Conservation (phyloP, 2,329 filamentous ascomycete species). For the Exophiala mesophila region DNA sequence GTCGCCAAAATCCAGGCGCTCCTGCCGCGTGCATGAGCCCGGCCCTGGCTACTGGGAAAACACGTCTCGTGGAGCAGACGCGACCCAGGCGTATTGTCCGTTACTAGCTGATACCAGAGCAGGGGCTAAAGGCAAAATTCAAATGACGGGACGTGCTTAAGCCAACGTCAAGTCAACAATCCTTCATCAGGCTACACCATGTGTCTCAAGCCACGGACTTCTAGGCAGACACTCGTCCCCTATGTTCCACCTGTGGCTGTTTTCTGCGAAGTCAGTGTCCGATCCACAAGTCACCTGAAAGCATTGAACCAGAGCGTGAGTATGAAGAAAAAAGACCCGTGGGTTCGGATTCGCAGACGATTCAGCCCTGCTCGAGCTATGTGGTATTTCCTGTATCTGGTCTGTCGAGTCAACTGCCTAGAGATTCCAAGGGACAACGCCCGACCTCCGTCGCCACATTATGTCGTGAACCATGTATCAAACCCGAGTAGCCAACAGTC, state of each 20-base stretch:
- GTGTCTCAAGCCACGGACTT: no score
- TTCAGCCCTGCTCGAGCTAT: constrained; percentile 8
- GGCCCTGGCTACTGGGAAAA: no score
- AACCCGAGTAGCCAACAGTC: not conserved
- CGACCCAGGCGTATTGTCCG: no score
- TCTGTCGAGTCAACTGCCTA: constrained; percentile 1
- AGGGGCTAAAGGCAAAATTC: not conserved
- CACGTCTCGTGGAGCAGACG: no score
- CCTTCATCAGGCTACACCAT: no score
- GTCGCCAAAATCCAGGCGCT: no score
- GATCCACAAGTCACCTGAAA: no score
- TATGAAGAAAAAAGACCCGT: constrained; percentile 2
- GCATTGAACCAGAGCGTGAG: not conserved
- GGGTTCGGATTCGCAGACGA: constrained; percentile 10
- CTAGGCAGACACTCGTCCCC: no score
- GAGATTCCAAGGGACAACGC: not conserved
- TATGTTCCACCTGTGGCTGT: no score
- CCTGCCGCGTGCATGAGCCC: no score
- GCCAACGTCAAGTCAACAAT: not conserved
- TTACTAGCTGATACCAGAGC: no score
- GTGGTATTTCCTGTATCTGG: constrained; percentile 3
- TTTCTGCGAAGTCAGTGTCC: no score
- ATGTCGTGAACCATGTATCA: constrained; percentile 1
- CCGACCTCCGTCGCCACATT: not conserved
- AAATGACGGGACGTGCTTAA: not conserved